Conservation (phyloP, 2,329 filamentous ascomycete species). For the Venturia asperata region DNA sequence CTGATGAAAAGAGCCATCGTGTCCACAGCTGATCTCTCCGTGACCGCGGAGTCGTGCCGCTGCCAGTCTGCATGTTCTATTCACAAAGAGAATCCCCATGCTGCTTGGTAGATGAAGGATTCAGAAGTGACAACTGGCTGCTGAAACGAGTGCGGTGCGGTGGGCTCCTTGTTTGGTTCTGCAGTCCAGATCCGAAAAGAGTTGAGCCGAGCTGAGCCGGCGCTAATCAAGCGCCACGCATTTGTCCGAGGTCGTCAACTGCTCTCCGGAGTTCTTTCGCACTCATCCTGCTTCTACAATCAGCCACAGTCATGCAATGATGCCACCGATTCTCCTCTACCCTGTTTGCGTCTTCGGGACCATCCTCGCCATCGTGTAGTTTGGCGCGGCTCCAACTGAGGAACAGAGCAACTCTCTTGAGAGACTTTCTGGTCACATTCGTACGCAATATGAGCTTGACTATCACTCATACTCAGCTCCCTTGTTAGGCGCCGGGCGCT, state of each 20-base stretch:
- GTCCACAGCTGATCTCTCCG: too few relatives aligned
- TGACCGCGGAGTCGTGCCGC: too few relatives aligned
- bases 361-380: neutral
- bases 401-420: neutral
- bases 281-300: neutral
- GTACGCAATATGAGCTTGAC: neutral
- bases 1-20: too few relatives aligned
- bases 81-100: too few relatives aligned
- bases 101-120: too few relatives aligned
- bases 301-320: neutral
- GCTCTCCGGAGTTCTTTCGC: neutral
- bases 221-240: neutral
- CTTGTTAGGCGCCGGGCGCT: neutral
- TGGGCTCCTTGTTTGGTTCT: neutral
- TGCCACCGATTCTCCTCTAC: neutral
- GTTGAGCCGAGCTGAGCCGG: neutral
- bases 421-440: neutral
- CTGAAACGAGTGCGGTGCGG: too few relatives aligned
- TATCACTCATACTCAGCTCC: neutral
- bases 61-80: too few relatives aligned
- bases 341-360: neutral
- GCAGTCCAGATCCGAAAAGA: neutral
- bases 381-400: neutral
- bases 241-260: too few relatives aligned
- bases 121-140: too few relatives aligned